Base-by-base conservation (phyloP, 495 filamentous ascomycete species). In the Daldinia concentrica region DNA sequence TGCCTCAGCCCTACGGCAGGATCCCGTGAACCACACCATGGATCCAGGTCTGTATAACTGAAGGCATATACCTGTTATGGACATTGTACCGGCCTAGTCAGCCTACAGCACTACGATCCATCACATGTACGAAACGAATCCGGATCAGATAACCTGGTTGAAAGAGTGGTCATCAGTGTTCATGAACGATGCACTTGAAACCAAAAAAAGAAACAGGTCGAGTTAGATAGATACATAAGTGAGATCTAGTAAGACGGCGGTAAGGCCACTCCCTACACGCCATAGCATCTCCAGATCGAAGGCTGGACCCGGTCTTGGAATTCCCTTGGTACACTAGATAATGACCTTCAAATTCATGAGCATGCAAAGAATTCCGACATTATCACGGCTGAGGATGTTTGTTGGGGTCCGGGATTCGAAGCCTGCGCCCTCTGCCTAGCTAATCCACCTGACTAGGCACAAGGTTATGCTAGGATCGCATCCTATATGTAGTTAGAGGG, bases 1-100 rank as follows among this genome's bases (percentile, higher is more conserved):
- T 68, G 50, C 71, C 61, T 73, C 71, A 73, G 71, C 71, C 71
- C 71, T 73, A 73, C 58, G 71, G 70, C 37, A 73, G 70, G 70
- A 73, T 73, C 68, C 62, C 62, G 64, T 62, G 62, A 45, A 55
- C 62, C 62, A 73, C 71, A 69, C 71, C 66, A 58, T 43, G 57
- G 62, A 69, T 69, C 62, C 71, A 55, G 34, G 24, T 54, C 14
- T 54, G 43, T 62, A 62, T 59, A 55, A 66, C 27, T 56, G 41
- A 32, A 34, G 65, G 64, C 50, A 43, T 73, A 58, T 66, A 56
- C 65, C 64, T 27, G 34, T 69, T 58, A 29, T 58, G 45, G 58
- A 59, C 34, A 58, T 50, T 22, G 34, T 62, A 60, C 26, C 29
- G 8, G 45, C 15, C 51, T 58, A 48, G 57, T 65, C 58, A 63